A percentile compares a stretch with the other conserved stretches of the same genome.
phyloP scores from a whole-genome alignment of 805 yeast species.

The Metschnikowia peoriensis region DNA sequence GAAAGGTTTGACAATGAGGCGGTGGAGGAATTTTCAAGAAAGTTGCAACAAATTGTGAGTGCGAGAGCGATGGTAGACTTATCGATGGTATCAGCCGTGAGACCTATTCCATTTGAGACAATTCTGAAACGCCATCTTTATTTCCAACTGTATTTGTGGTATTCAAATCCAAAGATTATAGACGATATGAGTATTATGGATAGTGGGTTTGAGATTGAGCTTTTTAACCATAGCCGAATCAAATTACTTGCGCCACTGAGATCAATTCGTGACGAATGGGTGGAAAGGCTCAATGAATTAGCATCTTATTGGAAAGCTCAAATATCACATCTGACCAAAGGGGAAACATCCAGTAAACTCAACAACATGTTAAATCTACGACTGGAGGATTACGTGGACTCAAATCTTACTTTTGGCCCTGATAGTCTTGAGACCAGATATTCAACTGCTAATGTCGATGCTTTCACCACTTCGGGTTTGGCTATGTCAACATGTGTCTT shows the following conservation, averaged over 20 bases:
- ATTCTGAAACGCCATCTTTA: constrained; percentile 26
- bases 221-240: constrained; percentile 45
- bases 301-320: constrained; percentile 57
- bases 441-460: constrained; percentile 48
- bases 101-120: constrained; percentile 25
- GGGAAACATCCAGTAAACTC: constrained; percentile 36
- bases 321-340: constrained; percentile 37
- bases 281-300: constrained; percentile 44
- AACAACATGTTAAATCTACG: constrained; percentile 47
- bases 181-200: constrained; percentile 36
- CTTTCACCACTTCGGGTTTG: constrained; percentile 55
- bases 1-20: constrained; percentile 55
- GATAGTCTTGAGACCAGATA: constrained; percentile 20
- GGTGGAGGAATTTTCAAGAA: constrained; percentile 61
- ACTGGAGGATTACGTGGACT: constrained; percentile 56
- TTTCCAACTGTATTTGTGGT: constrained; percentile 31
- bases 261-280: constrained; percentile 62
- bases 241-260: constrained; percentile 56
- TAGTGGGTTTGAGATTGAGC: constrained; percentile 51
- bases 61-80: constrained; percentile 66
- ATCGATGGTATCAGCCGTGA: constrained; percentile 43
- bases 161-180: constrained; percentile 21
- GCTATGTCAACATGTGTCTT: constrained; percentile 61
- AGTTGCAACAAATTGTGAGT: constrained; percentile 51
- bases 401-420: constrained; percentile 43